phyloP scores from a whole-genome alignment of 345 rosid genomes.

The Moricandia arvensis region DNA sequence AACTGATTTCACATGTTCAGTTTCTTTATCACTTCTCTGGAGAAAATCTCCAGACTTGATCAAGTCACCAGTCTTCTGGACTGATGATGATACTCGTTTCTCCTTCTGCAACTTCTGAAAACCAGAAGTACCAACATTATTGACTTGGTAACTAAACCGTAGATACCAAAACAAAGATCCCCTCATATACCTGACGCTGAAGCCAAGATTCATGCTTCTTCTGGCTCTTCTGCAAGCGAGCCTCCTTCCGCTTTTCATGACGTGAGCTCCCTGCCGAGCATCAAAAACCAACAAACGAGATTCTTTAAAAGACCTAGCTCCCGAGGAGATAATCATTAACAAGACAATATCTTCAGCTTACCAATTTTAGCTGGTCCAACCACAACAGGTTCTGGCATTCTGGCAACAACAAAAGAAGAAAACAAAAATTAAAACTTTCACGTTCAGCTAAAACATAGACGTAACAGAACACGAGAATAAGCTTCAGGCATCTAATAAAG shows the following conservation, averaged over 20 bases:
- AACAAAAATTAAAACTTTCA: neutral
- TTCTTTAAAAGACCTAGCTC: neutral
- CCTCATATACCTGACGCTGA: conserved; percentile 50
- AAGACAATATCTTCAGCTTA: neutral
- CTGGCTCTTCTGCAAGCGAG: conserved; percentile 47
- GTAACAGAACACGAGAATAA: neutral
- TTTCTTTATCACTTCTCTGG: conserved; percentile 17
- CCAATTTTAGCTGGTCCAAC: conserved; percentile 14
- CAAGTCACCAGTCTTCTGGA: conserved; percentile 3
- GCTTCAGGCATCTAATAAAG: neutral
- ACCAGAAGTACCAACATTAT: neutral
- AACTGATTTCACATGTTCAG: neutral
- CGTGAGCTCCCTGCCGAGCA: conserved; percentile 47
- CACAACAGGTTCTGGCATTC: conserved; percentile 1
- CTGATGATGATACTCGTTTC: conserved; percentile 28
- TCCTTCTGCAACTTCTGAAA: conserved; percentile 47
- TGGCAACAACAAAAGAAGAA: neutral
- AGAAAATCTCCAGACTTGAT: conserved; percentile 26
- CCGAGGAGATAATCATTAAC: neutral
- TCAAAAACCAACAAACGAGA: neutral
- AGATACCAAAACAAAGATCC: neutral
- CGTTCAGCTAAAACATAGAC: neutral
- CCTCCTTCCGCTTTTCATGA: conserved; percentile 63
- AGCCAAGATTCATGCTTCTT: conserved; percentile 59
- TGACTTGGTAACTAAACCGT: neutral